phyloP scores from a whole-genome alignment of 768 basidiomycete species.

The Gymnopilus junonius region DNA sequence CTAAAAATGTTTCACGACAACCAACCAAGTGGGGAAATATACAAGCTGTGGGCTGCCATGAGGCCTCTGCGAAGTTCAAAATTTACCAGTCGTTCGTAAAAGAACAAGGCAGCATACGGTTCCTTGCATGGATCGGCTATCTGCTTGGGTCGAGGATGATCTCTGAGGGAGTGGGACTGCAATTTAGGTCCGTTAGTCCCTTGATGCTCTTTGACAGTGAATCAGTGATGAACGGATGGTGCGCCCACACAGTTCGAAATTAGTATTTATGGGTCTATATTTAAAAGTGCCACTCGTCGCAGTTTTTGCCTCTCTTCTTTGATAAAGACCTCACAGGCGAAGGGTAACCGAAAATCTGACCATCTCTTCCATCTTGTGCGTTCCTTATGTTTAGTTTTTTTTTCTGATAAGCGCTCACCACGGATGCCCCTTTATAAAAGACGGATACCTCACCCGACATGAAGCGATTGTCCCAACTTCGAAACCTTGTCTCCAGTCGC shows the following conservation, averaged over 20 bases:
- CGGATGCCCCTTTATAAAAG: background rate
- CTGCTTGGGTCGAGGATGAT: background rate
- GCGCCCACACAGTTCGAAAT: background rate
- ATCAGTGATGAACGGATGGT: background rate
- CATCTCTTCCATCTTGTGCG: background rate
- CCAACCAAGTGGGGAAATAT: background rate
- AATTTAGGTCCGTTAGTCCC: background rate
- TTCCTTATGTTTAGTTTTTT: background rate
- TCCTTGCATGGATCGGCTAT: background rate
- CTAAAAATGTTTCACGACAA: background rate
- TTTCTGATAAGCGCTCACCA: background rate
- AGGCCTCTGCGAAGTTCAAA: background rate
- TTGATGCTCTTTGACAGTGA: background rate
- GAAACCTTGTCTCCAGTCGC: background rate
- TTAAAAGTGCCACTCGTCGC: background rate
- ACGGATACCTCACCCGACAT: background rate
- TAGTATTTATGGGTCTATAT: background rate
- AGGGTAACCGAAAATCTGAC: background rate
- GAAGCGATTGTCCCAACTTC: conserved; percentile 1
- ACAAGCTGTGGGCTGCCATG: background rate
- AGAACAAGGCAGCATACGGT: background rate
- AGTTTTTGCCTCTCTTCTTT: background rate
- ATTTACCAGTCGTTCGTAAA: background rate
- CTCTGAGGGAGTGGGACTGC: background rate
- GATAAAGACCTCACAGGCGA: background rate